Conservation (phyloP, 1,284 basidiomycete species). For the Leccinum angustisporum region DNA sequence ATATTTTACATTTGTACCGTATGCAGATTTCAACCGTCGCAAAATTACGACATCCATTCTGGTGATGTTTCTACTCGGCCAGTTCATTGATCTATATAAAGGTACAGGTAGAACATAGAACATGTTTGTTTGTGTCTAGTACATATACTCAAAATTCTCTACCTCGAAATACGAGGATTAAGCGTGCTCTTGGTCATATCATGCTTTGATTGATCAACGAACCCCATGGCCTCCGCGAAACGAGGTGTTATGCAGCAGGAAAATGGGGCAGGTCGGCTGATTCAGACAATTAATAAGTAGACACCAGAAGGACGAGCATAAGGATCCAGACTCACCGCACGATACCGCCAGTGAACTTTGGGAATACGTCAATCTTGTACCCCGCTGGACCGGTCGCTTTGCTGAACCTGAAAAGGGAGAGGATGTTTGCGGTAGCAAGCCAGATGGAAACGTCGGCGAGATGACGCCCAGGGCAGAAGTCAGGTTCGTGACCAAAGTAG, state of each 20-base stretch:
- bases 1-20: neutral
- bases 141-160: neutral
- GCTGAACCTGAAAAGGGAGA: constrained; percentile 22
- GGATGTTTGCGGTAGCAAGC: constrained; percentile 20
- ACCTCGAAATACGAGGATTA: neutral
- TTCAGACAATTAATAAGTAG: neutral
- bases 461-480: constrained; percentile 26
- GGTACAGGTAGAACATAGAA: neutral
- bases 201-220: constrained; percentile 6
- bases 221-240: constrained; percentile 8
- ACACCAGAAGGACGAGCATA: neutral
- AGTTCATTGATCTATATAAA: neutral
- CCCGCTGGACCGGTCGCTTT: constrained; percentile 25
- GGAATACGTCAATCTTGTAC: constrained; percentile 26
- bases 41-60: neutral
- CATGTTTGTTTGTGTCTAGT: neutral
- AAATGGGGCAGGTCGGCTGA: constrained; percentile 21
- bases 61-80: neutral
- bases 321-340: constrained; percentile 17
- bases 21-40: neutral
- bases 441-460: constrained; percentile 20
- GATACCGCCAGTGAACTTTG: constrained; percentile 19
- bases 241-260: constrained; percentile 25
- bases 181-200: neutral
- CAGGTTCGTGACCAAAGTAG: constrained; percentile 26